Percentiles rank a stretch among this genome's conserved stretches.
These are phyloP conservation scores for Stemphylium vesicarium DNA, from an alignment of 2,329 filamentous ascomycete species.

Conservation along the genomic window DNA sequence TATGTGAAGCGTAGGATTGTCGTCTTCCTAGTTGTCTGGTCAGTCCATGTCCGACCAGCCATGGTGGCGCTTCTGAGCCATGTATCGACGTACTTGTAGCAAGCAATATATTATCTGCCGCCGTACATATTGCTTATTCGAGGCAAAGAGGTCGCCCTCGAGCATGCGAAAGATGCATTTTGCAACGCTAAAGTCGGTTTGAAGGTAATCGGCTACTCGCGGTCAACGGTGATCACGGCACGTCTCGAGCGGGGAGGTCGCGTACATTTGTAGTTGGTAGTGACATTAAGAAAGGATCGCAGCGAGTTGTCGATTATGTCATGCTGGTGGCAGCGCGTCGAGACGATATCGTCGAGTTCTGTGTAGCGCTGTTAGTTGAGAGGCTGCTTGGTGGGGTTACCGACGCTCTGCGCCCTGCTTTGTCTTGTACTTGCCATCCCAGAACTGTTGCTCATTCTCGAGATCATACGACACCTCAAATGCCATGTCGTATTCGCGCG, in stretches of 20 bases:
- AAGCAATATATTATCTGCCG: conserved; percentile 92
- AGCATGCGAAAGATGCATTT: conserved; percentile 81
- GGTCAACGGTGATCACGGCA: conserved; percentile 26
- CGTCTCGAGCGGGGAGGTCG: background rate
- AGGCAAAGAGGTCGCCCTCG: conserved; percentile 73
- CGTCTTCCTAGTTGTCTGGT: conserved; percentile 73
- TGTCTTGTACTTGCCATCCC: conserved; percentile 70
- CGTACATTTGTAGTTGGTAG: conserved; percentile 72
- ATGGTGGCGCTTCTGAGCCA: background rate
- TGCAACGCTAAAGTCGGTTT: conserved; percentile 78
- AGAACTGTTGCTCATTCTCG: conserved; percentile 86
- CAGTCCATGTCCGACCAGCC: conserved; percentile 13
- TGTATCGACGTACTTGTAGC: conserved; percentile 62
- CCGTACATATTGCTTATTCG: conserved; percentile 84
- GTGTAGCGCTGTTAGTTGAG: conserved; percentile 29
- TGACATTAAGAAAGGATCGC: conserved; percentile 81
- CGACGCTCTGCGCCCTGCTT: conserved; percentile 1
- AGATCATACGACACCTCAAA: conserved; percentile 72
- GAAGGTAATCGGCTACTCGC: conserved; percentile 69
- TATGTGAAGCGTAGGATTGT: conserved; percentile 77
- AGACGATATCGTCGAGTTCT: conserved; percentile 73
- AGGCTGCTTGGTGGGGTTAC: conserved; percentile 32
- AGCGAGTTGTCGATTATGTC: conserved; percentile 82
- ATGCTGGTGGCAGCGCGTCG: conserved; percentile 64
- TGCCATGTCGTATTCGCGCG: conserved; percentile 61